Evolutionary conservation across 495 filamentous ascomycete species (phyloP).

Genomic region (Penicillium coprophilum): DNA sequence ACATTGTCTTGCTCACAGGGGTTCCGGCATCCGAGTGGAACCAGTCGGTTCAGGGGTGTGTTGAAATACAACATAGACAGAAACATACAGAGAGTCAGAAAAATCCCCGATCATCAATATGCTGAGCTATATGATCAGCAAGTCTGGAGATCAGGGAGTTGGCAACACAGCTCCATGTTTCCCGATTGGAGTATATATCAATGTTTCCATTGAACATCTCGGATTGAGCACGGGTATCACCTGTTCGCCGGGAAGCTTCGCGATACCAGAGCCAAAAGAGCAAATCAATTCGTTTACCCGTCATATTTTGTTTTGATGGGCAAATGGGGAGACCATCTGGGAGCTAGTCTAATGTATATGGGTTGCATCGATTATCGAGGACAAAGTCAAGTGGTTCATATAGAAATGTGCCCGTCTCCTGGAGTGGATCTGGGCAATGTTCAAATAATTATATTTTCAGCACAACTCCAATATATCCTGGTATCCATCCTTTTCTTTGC

Average conservation of each 20-base stretch:
- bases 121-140: not conserved
- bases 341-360: not conserved
- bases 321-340: not conserved
- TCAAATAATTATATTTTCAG: constrained; percentile 5
- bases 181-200: constrained; percentile 13
- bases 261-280: not conserved
- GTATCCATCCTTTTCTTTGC: constrained; percentile 22
- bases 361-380: not conserved
- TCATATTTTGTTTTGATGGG: not conserved
- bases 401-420: constrained; percentile 8
- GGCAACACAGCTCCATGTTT: constrained; percentile 4
- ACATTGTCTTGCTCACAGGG: constrained; percentile 15
- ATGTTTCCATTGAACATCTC: not conserved
- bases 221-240: constrained; percentile 4
- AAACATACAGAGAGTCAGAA: not conserved
- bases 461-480: constrained; percentile 22
- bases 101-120: not conserved
- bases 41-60: constrained; percentile 8
- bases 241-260: not conserved
- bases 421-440: not conserved
- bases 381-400: not conserved
- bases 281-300: not conserved
- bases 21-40: constrained; percentile 7
- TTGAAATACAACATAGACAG: not conserved
- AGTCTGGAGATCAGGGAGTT: not conserved